Percentiles rank a stretch among this genome's conserved stretches.
Evolutionary conservation across 768 basidiomycete genomes (phyloP).

Genomic region (Mycena rebaudengoi): DNA sequence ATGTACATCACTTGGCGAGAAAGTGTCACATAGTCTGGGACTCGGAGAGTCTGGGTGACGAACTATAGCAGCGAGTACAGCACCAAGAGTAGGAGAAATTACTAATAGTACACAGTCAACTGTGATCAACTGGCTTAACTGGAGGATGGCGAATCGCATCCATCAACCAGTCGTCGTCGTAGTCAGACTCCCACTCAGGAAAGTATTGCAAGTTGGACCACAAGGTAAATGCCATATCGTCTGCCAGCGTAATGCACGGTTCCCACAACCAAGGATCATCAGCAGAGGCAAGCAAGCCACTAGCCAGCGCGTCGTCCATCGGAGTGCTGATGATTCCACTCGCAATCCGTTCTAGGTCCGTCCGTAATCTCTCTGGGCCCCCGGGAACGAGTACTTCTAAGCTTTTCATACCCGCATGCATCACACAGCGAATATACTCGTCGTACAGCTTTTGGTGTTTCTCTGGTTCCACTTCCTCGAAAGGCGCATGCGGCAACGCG

Average conservation of each 20-base stretch:
- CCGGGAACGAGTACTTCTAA: conserved; percentile 12
- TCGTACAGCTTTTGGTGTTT: neutral
- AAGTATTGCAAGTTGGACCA: conserved; percentile 8
- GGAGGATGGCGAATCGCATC: conserved; percentile 12
- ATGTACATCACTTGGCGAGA: too few relatives aligned
- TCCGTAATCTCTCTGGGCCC: neutral
- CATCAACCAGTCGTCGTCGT: neutral
- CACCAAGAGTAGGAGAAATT: too few relatives aligned
- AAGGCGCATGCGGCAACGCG: neutral
- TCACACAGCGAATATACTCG: neutral
- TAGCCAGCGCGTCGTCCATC: neutral
- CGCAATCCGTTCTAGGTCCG: conserved; percentile 13
- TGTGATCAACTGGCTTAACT: too few relatives aligned
- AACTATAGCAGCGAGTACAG: too few relatives aligned
- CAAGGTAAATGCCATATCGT: conserved; percentile 4
- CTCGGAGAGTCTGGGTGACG: too few relatives aligned
- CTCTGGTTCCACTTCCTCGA: neutral
- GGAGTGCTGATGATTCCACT: neutral
- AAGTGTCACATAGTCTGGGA: too few relatives aligned
- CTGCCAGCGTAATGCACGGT: neutral
- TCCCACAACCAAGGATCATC: conserved; percentile 15
- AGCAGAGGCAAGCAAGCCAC: neutral
- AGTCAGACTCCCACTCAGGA: neutral
- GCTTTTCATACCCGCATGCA: conserved; percentile 20
- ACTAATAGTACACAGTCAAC: too few relatives aligned